These are phyloP conservation scores for Tardiomyces depauwii DNA, from an alignment of 1,139 yeast species.

Conservation along the genomic window DNA sequence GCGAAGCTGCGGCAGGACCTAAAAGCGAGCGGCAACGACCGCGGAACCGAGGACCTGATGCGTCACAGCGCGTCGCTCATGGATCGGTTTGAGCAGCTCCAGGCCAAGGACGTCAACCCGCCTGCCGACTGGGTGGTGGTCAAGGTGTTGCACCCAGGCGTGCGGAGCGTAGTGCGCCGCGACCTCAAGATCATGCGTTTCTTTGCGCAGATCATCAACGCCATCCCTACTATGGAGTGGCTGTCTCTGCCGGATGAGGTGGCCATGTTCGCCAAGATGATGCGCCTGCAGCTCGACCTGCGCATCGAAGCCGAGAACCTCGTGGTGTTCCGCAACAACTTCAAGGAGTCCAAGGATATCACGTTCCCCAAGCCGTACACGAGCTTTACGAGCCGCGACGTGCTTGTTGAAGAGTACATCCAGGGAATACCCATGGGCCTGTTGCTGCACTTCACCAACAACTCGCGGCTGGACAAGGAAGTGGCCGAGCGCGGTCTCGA, in stretches of 20 bases:
- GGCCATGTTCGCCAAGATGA: conserved; percentile 70
- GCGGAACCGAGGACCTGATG: background rate
- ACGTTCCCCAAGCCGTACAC: conserved; percentile 74
- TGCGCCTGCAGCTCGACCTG: conserved; percentile 81
- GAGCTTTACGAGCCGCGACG: conserved; percentile 54
- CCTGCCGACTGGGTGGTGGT: conserved; percentile 65
- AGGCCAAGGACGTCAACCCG: conserved; percentile 14
- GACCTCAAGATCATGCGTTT: conserved; percentile 77
- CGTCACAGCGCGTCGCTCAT: conserved; percentile 23
- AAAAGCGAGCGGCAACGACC: background rate
- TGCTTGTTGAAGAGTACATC: conserved; percentile 77
- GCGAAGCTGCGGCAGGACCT: conserved; percentile 39
- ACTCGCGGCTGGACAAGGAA: conserved; percentile 47
- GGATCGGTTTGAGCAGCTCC: conserved; percentile 1
- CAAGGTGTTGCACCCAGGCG: conserved; percentile 85
- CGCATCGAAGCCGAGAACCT: conserved; percentile 83
- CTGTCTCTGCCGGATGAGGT: conserved; percentile 90
- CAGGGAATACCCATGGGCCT: conserved; percentile 74
- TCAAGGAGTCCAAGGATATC: conserved; percentile 47
- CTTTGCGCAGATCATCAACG: conserved; percentile 59
- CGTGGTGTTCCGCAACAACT: conserved; percentile 54
- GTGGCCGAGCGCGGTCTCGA: conserved; percentile 83
- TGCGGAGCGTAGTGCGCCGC: conserved; percentile 57
- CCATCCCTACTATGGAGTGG: conserved; percentile 96
- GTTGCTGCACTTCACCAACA: conserved; percentile 40